Evolutionary conservation across 2,329 filamentous ascomycete genomes (phyloP), one percentile per base, ranked within the genome.

Genomic region (Trichoderma asperellum): DNA sequence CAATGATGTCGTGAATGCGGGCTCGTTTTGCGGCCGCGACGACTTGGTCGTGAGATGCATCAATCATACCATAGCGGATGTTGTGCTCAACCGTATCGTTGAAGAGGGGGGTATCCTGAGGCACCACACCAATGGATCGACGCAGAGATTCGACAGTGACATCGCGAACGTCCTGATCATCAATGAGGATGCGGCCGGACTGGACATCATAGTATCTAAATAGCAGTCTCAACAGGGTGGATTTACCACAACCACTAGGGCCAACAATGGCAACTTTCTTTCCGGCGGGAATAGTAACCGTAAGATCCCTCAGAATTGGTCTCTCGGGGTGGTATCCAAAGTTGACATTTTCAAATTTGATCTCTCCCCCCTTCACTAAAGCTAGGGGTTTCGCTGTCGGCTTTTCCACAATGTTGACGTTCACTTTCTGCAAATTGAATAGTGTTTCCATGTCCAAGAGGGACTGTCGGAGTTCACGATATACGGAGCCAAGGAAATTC

Each of bases 391-490:
- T 89, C 0, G 95, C 93, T 75, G 92, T 83, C 1, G 91, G 87
- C 66, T 87, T 85, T 75, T 99, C 94, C 74, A 88, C 90, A 77
- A 99, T 92, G 47, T 87, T 89, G 14, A 97, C 90, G 74, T 98
- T 97, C 77, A 98, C 95, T 79, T 97, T 98, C 80, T 99, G 96
- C 37, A 99, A 85, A 79, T 93, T 97, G 85, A 99, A 99, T 6
- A 99, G 86, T 0, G 96, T 98, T 81, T 98, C 96, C 96, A 99
- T 99, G 78, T 99, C 96, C 40, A 99, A 85, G 56, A 99, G 85
- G 27, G 93, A 97, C 82, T 99, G 96, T 68, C 96, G 88, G 66
- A 99, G 86, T 81, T 99, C 96, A 74, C 96, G 91, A 79, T 99
- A 99, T 14, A 99, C 95, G 16, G 94, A 97, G n/a, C 96, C 96